These are phyloP conservation scores for Uronychia setigera DNA, from an alignment of 73 alveolate species.

Conservation along the genomic window DNA sequence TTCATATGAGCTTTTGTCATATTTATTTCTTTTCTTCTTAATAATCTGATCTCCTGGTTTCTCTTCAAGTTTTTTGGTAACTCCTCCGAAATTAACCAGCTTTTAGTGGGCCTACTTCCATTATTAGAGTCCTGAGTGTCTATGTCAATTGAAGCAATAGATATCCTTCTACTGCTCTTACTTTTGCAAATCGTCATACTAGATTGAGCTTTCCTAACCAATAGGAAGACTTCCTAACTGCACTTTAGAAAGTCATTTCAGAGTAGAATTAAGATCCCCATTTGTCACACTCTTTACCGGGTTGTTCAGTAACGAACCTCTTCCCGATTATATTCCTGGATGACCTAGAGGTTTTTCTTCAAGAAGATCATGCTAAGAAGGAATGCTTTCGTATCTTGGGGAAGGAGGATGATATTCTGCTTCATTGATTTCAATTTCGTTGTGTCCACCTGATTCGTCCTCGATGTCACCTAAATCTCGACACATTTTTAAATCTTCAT, in stretches of 20 bases:
- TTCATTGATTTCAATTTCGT: neutral
- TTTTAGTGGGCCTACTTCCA: neutral
- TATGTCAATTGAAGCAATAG: no score
- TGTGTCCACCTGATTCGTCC: neutral
- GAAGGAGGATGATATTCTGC: neutral
- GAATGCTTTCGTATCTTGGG: conserved; percentile 1
- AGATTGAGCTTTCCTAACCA: no score
- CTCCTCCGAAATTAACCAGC: neutral
- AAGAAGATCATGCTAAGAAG: neutral
- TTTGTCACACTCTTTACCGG: no score
- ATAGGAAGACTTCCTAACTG: no score
- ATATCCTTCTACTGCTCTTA: no score
- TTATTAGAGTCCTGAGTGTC: neutral
- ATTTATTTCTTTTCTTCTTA: neutral
- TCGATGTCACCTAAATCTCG: neutral
- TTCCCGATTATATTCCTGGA: no score
- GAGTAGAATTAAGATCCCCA: no score
- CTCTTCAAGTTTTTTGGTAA: neutral
- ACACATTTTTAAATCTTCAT: neutral
- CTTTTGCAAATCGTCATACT: no score
- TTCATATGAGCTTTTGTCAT: neutral
- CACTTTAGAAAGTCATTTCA: no score
- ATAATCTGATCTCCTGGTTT: neutral
- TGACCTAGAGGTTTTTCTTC: no score
- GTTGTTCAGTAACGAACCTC: no score